Evolutionary conservation across 768 basidiomycete genomes (phyloP).

Genomic region (Amanita phalloides): DNA sequence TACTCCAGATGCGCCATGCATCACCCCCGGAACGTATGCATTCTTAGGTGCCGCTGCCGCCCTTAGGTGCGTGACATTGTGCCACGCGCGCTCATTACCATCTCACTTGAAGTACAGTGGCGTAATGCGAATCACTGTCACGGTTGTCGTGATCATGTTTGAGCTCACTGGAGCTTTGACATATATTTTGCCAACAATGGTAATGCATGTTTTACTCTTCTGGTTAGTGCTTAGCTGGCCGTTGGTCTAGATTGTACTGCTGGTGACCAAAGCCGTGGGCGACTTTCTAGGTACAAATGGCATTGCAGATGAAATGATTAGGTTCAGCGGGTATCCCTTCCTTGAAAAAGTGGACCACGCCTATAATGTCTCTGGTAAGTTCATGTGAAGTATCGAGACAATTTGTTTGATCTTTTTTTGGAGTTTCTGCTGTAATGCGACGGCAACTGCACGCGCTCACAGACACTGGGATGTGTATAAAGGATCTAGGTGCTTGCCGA

Average conservation of each 20-base stretch:
- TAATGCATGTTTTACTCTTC: slow-evolving; percentile 16
- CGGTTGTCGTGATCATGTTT: slow-evolving; percentile 99
- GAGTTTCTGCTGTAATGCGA: slow-evolving; percentile 88
- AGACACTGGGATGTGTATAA: slow-evolving; percentile 66
- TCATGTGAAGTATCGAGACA: neutral
- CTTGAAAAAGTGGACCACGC: slow-evolving; percentile 93
- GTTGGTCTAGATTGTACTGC: slow-evolving; percentile 68
- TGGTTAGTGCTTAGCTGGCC: neutral
- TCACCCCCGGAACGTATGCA: slow-evolving; percentile 97
- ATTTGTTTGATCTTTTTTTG: slow-evolving; percentile 2
- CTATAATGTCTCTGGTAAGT: slow-evolving; percentile 80
- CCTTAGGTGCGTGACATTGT: slow-evolving; percentile 46
- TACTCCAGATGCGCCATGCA: slow-evolving; percentile 87
- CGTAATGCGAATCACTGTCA: slow-evolving; percentile 94
- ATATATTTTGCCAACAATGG: slow-evolving; percentile 97
- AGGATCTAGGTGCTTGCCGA: slow-evolving; percentile 59
- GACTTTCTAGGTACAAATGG: slow-evolving; percentile 90
- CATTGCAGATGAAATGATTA: slow-evolving; percentile 95
- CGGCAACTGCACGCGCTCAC: slow-evolving; percentile 64
- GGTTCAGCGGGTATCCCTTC: slow-evolving; percentile 95
- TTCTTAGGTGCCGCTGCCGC: slow-evolving; percentile 96
- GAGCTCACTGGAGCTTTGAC: slow-evolving; percentile 95
- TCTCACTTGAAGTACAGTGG: slow-evolving; percentile 41
- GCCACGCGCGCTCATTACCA: neutral
- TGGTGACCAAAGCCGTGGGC: slow-evolving; percentile 95